A percentile compares a stretch with the other conserved stretches of the same genome.
Evolutionary conservation across 257 asterid genomes (phyloP).

Genomic region (Lantana camara): DNA sequence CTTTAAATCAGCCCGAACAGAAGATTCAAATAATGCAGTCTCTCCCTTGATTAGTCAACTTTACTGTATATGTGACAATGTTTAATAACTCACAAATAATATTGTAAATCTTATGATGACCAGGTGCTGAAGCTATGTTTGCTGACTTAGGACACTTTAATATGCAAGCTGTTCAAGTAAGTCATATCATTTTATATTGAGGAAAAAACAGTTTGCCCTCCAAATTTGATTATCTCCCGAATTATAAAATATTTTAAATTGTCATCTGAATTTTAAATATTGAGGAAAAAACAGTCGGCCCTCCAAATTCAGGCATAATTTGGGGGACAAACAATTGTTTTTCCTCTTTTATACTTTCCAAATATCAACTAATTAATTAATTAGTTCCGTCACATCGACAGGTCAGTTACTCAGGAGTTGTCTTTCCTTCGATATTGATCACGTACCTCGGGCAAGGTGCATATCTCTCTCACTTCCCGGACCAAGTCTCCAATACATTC

Average conservation of each 20-base stretch:
- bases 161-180: constrained; percentile 62
- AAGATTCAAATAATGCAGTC: too few species aligned
- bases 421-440: constrained; percentile 52
- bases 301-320: too few species aligned
- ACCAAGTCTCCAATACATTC: constrained; percentile 41
- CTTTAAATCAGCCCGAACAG: too few species aligned
- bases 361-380: not conserved
- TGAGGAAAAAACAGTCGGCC: too few species aligned
- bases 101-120: not conserved
- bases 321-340: too few species aligned
- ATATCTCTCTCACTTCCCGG: constrained; percentile 53
- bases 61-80: too few species aligned
- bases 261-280: too few species aligned
- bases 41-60: too few species aligned
- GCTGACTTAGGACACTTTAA: constrained; percentile 83
- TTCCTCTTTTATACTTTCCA: not conserved
- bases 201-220: too few species aligned
- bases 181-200: not conserved
- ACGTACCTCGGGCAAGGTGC: constrained; percentile 78
- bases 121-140: constrained; percentile 87
- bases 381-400: constrained; percentile 16
- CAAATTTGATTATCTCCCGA: too few species aligned
- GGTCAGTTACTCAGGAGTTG: constrained; percentile 62
- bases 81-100: not conserved
- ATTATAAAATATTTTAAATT: too few species aligned